Base-by-base conservation (phyloP, 2,329 filamentous ascomycete species). In the Amylocarpus encephaloides region DNA sequence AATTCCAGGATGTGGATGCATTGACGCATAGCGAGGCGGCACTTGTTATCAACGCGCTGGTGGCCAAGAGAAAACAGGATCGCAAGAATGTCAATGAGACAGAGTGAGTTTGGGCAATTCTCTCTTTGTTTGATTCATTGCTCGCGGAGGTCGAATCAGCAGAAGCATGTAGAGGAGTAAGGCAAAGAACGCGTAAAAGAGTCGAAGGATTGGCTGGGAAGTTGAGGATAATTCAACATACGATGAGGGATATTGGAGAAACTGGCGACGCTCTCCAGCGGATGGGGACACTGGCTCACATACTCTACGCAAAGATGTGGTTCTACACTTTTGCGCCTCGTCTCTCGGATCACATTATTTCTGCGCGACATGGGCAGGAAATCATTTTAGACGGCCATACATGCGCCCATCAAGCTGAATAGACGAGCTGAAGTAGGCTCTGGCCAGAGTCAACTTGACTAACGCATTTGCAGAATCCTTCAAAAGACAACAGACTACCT, bases 1-100 rank as follows among this genome's bases (percentile, higher is more conserved):
- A 96, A 67, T 96, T 97, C 71, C 83, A 94, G 62, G 78, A 92
- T 64, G 90, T 94, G 59, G 89, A 93, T 66, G 92, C 91, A 5
- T 77, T 98, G 55, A 95, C 91, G 41, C 80, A 96, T 47, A 95
- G 89, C 32, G 93, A 97, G 72, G 91, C 93, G 1, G 82, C 89
- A 61, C 80, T 95, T 45, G 86, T 98, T 65, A 88, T 98, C 63
- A 92, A 92, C 65, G 90, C 90, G 55, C 84, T 96, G 44, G 81
- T 93, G 57, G 78, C 86, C 55, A 88, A 92, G 72, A 82, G 89
- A 57, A 80, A 83, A 59, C 83, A 85, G 62, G 86, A 88, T 61
- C 82, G 83, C 62, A 90, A 90, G 71, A 88, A 90, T 65, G 78
- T 89, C 45, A 88, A 88, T 68, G 86, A 88, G 75, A 91, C 84